Base-by-base conservation (phyloP, 129 eudicot genomes). In the Kitagawia praeruptora region DNA sequence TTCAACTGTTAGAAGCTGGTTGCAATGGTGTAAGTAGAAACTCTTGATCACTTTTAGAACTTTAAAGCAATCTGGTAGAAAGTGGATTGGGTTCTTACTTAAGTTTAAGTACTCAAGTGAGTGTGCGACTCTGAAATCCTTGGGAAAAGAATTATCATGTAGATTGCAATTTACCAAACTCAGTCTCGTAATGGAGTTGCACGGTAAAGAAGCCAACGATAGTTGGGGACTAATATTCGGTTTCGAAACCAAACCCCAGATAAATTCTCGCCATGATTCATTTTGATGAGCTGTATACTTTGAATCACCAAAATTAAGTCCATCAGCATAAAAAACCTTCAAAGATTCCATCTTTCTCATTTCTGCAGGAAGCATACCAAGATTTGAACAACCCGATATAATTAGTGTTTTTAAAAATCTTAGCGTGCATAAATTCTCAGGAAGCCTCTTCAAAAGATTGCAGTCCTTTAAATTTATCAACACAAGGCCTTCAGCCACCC, bases 391-490 rank as follows among this genome's bases (percentile, higher is more conserved):
- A 40, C 42, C 42, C 6, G 42, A 40, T 40, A 77, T 77, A 3
- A 21, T 63, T 6, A 77, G 80, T 41, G 40, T 61, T 40, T 77
- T 13, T 2, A 77, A 42, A n/a, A 61, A 44, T 13, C 58, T 77
- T 14, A 77, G 73, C 80, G 9, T 77, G 23, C 51, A 25, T 21
- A 77, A 39, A 4, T 46, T 56, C 2, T 11, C n/a, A 1, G 69
- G 74, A 77, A 77, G 39, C 40, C 39, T 67, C 25, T 10, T 42
- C 25, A 77, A 41, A 58, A 18, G 56, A 39, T 0, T 6, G 58
- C 80, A 77, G n/a, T 77, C 54, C n/a, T 77, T 6, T 16, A 77
- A 45, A 53, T 49, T 76, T 66, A 76, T 34, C 1, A 79, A 13
- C 5, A 47, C 25, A 40, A 83, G 80, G 13, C 49, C 67, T 49